Percentiles rank a stretch among this genome's conserved stretches.
These are phyloP conservation scores for Volvariella volvacea DNA, from an alignment of 1,284 basidiomycete genomes.

Conservation along the genomic window DNA sequence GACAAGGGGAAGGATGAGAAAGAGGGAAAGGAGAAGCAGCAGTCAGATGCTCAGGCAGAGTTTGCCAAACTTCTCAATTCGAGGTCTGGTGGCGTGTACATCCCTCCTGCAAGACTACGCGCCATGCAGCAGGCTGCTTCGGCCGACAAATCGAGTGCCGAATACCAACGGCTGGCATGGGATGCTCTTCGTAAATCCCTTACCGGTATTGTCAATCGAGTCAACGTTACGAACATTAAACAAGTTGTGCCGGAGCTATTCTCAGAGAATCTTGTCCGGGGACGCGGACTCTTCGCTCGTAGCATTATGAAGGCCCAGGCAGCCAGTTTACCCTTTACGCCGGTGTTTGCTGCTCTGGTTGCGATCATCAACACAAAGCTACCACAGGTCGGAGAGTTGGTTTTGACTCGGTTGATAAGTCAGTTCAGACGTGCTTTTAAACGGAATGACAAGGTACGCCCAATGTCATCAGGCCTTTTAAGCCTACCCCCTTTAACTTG, in stretches of 20 bases:
- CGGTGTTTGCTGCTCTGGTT: conserved; percentile 93
- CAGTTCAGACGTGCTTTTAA: conserved; percentile 96
- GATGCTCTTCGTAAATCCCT: conserved; percentile 97
- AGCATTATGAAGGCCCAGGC: conserved; percentile 98
- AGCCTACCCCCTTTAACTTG: not conserved
- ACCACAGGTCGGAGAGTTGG: conserved; percentile 91
- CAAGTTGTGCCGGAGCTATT: conserved; percentile 93
- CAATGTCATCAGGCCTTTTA: not conserved
- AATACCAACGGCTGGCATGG: conserved; percentile 96
- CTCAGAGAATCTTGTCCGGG: conserved; percentile 86
- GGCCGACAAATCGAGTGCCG: conserved; percentile 82
- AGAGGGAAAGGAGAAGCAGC: conserved; percentile 44
- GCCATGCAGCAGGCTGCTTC: conserved; percentile 87
- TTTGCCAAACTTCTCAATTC: conserved; percentile 75
- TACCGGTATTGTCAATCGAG: conserved; percentile 99
- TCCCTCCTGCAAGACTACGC: conserved; percentile 89
- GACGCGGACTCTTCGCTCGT: conserved; percentile 83
- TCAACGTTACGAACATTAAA: conserved; percentile 96
- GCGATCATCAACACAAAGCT: conserved; percentile 97
- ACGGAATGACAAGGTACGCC: conserved; percentile 87
- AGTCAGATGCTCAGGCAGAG: conserved; percentile 63
- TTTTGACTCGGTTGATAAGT: conserved; percentile 84
- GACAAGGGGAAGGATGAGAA: conserved; percentile 35
- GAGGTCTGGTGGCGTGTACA: conserved; percentile 92
- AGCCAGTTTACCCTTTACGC: conserved; percentile 94